A percentile compares a stretch with the other conserved stretches of the same genome.
These are phyloP conservation scores for Pittosporum tobira DNA, from an alignment of 129 eudicot species.

Conservation along the genomic window DNA sequence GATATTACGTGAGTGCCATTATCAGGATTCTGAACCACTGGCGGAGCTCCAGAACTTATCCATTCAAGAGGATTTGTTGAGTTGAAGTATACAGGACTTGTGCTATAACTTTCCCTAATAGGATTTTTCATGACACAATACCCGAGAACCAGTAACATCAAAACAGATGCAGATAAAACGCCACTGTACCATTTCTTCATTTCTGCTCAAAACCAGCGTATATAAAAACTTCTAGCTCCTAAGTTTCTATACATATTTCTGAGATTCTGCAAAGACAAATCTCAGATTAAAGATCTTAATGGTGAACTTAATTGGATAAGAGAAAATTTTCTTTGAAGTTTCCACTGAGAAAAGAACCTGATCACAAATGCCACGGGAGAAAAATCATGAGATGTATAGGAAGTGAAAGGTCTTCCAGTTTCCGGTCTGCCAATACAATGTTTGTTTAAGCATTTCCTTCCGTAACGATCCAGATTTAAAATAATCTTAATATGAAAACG, in stretches of 20 bases:
- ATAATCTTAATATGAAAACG: not conserved
- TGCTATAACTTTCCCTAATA: constrained; percentile 34
- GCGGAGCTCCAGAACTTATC: constrained; percentile 44
- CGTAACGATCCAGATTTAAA: not conserved
- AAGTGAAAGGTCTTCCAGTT: not conserved
- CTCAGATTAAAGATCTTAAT: not conserved
- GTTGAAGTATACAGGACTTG: constrained; percentile 35
- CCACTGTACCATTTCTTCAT: constrained; percentile 90
- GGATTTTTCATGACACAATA: constrained; percentile 46
- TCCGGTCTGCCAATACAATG: not conserved
- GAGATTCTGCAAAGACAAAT: constrained; percentile 21
- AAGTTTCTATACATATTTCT: constrained; percentile 16
- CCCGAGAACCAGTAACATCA: constrained; percentile 53
- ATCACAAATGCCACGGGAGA: not conserved
- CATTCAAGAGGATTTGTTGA: constrained; percentile 82
- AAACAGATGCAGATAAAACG: constrained; percentile 45
- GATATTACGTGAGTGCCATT: constrained; percentile 47
- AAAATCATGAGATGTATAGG: not conserved
- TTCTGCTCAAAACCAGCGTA: constrained; percentile 19
- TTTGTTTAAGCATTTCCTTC: not conserved
- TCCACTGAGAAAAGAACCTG: not conserved
- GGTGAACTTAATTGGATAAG: too few relatives aligned
- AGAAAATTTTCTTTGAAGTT: not conserved
- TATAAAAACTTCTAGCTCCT: constrained; percentile 15
- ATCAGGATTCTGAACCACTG: constrained; percentile 38